Conservation (phyloP, 73 alveolate species). For the Symbiodinium pilosum region DNA sequence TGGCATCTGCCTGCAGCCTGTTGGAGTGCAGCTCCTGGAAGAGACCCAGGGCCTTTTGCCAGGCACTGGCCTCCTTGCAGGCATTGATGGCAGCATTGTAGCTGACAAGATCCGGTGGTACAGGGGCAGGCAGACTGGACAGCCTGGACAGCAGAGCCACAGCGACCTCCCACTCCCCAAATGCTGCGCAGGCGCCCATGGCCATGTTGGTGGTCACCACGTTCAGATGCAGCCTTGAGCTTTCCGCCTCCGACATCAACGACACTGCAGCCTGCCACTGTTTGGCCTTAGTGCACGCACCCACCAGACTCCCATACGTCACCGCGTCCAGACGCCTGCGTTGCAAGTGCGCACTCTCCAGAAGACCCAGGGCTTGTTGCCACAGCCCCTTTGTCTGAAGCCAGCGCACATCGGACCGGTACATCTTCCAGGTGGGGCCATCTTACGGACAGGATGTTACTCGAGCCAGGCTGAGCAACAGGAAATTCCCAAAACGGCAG, state of each 20-base stretch:
- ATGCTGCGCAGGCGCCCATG: slow-evolving; percentile 10
- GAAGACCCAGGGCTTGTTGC: neutral
- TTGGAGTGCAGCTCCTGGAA: neutral
- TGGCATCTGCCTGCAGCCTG: neutral
- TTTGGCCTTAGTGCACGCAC: neutral
- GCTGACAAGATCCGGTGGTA: neutral
- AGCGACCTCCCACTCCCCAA: neutral
- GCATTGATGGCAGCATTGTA: slow-evolving; percentile 5
- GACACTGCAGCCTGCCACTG: neutral
- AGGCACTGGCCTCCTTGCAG: slow-evolving; percentile 1
- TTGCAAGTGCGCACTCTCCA: neutral
- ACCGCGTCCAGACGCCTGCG: neutral
- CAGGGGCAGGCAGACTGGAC: neutral
- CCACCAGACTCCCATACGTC: neutral
- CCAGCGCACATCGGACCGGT: neutral
- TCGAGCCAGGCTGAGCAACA: slow-evolving; percentile 13
- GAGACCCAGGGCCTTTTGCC: neutral
- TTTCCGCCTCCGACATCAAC: neutral
- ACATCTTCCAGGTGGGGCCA: neutral
- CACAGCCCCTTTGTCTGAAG: neutral
- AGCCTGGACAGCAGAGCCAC: neutral
- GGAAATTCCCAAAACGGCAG: too few relatives aligned
- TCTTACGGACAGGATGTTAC: neutral
- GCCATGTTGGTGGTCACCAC: slow-evolving; percentile 3
- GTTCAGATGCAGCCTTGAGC: slow-evolving; percentile 1